Percentiles rank a stretch among this genome's conserved stretches.
phyloP scores from a whole-genome alignment of 495 filamentous ascomycete genomes.

The Aspergillus nidulans region DNA sequence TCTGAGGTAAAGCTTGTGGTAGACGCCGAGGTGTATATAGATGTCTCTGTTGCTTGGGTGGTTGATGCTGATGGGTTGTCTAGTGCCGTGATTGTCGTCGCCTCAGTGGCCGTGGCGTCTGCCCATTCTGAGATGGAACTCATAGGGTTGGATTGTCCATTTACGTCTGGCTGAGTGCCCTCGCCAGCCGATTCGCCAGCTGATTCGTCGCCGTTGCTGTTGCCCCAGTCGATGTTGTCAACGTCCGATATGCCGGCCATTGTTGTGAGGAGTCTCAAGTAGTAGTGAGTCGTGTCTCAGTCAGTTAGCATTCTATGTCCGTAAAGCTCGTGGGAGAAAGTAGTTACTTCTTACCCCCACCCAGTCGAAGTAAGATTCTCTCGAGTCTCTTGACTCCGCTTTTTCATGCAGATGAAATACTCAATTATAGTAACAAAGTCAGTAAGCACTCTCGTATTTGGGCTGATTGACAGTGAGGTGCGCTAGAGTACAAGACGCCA shows the following conservation, averaged over 20 bases:
- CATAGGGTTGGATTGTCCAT: background rate
- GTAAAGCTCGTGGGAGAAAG: background rate
- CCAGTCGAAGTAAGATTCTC: background rate
- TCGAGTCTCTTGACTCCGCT: background rate
- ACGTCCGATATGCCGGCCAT: no score
- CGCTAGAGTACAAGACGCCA: background rate
- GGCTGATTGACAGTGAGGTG: background rate
- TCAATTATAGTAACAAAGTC: background rate
- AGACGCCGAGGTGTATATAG: background rate
- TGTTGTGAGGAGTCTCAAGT: background rate
- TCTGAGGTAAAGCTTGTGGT: background rate
- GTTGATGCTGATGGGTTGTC: background rate
- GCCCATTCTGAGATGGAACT: background rate
- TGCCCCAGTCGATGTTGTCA: background rate
- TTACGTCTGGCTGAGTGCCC: background rate
- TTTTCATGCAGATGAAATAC: conserved; percentile 4
- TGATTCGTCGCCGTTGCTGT: background rate
- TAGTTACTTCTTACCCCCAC: background rate
- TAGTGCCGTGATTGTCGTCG: conserved; percentile 4
- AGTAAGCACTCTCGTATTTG: conserved; percentile 1
- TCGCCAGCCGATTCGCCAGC: background rate
- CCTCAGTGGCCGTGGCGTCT: background rate
- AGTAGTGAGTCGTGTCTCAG: background rate
- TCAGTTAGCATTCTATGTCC: background rate
- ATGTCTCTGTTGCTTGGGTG: background rate